Conservation (phyloP, 2,329 filamentous ascomycete species). For the Phaeosphaeria sp. region DNA sequence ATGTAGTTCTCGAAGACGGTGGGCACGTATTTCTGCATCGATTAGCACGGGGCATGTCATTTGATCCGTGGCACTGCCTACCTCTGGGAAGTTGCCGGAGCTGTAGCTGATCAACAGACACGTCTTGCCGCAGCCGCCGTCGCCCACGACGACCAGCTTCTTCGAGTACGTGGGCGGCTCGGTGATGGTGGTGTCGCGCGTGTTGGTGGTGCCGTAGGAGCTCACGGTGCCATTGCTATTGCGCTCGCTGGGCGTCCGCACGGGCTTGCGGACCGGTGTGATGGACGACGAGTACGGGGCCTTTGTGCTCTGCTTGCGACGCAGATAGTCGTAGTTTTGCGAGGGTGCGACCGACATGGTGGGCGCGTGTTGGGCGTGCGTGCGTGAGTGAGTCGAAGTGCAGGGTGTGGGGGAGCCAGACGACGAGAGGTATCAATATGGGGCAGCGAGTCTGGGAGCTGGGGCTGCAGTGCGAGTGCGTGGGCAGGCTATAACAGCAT, state of each 20-base stretch:
- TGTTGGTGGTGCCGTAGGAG: constrained; percentile 79
- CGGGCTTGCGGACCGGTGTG: constrained; percentile 49
- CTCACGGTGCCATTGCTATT: constrained; percentile 90
- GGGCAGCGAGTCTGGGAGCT: constrained; percentile 20
- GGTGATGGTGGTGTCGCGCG: constrained; percentile 83
- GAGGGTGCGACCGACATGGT: constrained; percentile 39
- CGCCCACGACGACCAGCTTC: constrained; percentile 98
- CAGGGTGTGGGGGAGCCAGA: constrained; percentile 5
- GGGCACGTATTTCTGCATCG: constrained; percentile 91
- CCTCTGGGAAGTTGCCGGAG: constrained; percentile 98
- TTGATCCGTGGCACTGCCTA: constrained; percentile 49
- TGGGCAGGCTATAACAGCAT: constrained; percentile 11
- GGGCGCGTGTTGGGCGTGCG: constrained; percentile 7
- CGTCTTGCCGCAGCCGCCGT: constrained; percentile 98
- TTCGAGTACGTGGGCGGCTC: constrained; percentile 94
- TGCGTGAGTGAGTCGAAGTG: neutral
- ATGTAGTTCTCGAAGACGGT: constrained; percentile 99
- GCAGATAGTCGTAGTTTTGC: constrained; percentile 63
- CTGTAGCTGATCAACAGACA: constrained; percentile 98
- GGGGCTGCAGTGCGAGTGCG: constrained; percentile 12
- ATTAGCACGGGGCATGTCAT: constrained; percentile 8
- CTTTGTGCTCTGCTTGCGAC: constrained; percentile 61
- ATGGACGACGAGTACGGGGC: constrained; percentile 42
- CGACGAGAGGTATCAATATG: constrained; percentile 37
- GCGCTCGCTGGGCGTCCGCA: constrained; percentile 64